Percentiles rank a stretch among this genome's conserved stretches.
Conservation (phyloP, 768 basidiomycete genomes). For the Tylopilus sp. region DNA sequence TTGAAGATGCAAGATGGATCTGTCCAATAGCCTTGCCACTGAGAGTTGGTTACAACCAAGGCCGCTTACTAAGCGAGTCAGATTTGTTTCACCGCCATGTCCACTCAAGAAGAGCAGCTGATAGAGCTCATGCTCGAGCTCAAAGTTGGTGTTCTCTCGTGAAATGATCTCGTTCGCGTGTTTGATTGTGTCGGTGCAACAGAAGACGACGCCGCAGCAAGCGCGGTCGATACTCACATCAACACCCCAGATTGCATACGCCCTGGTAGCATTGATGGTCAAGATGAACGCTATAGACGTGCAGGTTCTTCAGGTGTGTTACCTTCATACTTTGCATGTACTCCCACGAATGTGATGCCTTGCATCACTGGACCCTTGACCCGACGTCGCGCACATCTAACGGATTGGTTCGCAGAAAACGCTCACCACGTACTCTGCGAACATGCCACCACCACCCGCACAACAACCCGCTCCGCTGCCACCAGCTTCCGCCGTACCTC, state of each 20-base stretch:
- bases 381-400: constrained; percentile 3
- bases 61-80: constrained; percentile 12
- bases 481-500: constrained; percentile 44
- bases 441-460: constrained; percentile 19
- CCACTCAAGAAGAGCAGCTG: constrained; percentile 61
- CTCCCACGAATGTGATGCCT: neutral
- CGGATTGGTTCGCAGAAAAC: constrained; percentile 47
- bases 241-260: constrained; percentile 75
- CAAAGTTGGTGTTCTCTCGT: constrained; percentile 40
- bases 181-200: constrained; percentile 1
- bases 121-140: constrained; percentile 74
- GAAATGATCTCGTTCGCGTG: neutral
- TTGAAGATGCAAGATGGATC: neutral
- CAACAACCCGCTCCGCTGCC: constrained; percentile 25
- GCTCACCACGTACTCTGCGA: constrained; percentile 47
- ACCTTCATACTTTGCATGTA: neutral
- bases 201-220: constrained; percentile 75
- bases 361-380: neutral
- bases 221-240: constrained; percentile 65
- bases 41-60: neutral
- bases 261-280: constrained; percentile 74
- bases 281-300: constrained; percentile 71
- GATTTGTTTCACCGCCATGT: constrained; percentile 38
- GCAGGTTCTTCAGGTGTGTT: constrained; percentile 67
- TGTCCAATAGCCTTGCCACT: neutral